Conservation (phyloP, 805 yeast genomes). For the Candida dajiaensis region DNA sequence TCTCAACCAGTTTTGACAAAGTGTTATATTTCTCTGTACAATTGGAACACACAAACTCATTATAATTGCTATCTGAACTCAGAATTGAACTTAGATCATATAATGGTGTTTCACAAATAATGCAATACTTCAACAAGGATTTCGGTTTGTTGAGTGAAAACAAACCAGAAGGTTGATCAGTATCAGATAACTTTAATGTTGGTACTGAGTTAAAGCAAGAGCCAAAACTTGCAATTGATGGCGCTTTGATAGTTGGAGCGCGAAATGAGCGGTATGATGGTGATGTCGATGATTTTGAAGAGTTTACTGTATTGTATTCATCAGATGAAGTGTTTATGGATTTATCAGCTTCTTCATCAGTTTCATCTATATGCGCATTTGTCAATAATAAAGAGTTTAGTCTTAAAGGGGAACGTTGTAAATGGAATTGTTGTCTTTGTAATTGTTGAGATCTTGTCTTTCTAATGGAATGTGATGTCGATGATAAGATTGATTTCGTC, state of each 20-base stretch:
- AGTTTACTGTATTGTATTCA: conserved; percentile 6
- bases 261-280: conserved; percentile 1
- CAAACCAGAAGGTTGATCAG: conserved; percentile 6
- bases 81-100: conserved; percentile 49
- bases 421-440: conserved; percentile 11
- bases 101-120: conserved; percentile 64
- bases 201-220: conserved; percentile 9
- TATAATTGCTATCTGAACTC: conserved; percentile 21
- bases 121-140: conserved; percentile 37
- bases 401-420: neutral
- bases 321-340: neutral
- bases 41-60: conserved; percentile 56
- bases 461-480: neutral
- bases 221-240: neutral
- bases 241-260: neutral
- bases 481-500: neutral
- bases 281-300: too few relatives aligned
- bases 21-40: conserved; percentile 56
- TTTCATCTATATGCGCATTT: neutral
- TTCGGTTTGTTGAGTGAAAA: conserved; percentile 4
- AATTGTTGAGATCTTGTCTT: neutral
- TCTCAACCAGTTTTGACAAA: conserved; percentile 34
- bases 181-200: conserved; percentile 14
- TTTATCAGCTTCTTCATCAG: neutral
- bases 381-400: neutral